Evolutionary conservation across 2,329 filamentous ascomycete species (phyloP).

Genomic region (Arthrobotrys entomopaga): DNA sequence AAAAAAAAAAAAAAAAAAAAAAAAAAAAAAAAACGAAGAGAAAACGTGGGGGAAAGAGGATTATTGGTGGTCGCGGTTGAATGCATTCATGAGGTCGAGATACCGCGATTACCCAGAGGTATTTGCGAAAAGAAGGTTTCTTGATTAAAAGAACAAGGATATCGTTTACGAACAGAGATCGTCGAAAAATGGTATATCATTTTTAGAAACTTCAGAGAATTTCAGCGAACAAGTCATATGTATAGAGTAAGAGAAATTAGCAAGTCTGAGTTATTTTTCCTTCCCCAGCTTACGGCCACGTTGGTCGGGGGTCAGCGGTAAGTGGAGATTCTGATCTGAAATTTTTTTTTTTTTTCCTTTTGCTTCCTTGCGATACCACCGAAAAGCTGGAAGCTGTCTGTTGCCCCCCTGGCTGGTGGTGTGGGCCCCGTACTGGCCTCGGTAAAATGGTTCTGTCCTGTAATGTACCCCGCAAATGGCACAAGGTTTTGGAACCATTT

Average conservation of each 20-base stretch:
- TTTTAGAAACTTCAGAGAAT: conserved; percentile 7
- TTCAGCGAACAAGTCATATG: conserved; percentile 7
- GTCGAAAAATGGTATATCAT: conserved; percentile 49
- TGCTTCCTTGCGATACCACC: not conserved
- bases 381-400: not conserved
- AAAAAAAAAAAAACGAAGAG: not conserved
- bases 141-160: not conserved
- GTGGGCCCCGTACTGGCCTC: conserved; percentile 39
- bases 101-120: conserved; percentile 31
- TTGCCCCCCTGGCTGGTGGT: not conserved
- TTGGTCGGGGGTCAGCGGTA: conserved; percentile 54
- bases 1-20: conserved; percentile 3
- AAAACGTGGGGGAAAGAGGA: conserved; percentile 30
- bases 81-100: conserved; percentile 2
- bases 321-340: conserved; percentile 42
- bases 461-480: conserved; percentile 55
- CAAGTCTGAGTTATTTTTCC: conserved; percentile 51
- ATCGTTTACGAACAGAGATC: not conserved
- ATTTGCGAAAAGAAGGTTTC: conserved; percentile 26
- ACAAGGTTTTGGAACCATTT: conserved; percentile 31
- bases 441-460: conserved; percentile 53
- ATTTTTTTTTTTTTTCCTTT: conserved; percentile 4
- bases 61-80: conserved; percentile 19
- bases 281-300: conserved; percentile 30
- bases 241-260: conserved; percentile 53